A percentile compares a stretch with the other conserved stretches of the same genome.
Conservation (phyloP, 805 yeast genomes). For the Yarrowia osloensis region DNA sequence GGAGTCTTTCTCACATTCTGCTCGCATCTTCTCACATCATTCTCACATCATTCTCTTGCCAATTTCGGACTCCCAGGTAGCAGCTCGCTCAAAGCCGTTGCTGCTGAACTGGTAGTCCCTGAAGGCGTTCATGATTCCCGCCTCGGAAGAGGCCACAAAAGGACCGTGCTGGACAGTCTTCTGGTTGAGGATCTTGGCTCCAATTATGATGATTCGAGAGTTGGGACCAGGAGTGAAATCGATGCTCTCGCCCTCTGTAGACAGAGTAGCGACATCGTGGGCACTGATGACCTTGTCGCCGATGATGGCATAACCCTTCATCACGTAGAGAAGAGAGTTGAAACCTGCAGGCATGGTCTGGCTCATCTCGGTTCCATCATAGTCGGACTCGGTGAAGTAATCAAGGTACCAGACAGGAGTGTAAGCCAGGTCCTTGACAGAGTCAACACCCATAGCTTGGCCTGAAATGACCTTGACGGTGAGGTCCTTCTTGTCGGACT, state of each 20-base stretch:
- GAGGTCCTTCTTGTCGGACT: slow-evolving; percentile 61
- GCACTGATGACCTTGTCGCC: not conserved
- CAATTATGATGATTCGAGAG: slow-evolving; percentile 2
- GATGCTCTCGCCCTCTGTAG: not conserved
- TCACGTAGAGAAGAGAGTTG: not conserved
- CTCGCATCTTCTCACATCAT: no score
- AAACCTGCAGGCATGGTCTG: slow-evolving; percentile 2
- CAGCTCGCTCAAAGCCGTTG: slow-evolving; percentile 43
- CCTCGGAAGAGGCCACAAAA: slow-evolving; percentile 73
- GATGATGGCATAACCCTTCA: slow-evolving; percentile 6
- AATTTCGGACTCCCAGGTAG: slow-evolving; percentile 40
- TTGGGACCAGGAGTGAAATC: slow-evolving; percentile 3
- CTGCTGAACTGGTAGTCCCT: slow-evolving; percentile 60
- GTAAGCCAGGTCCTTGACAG: slow-evolving; percentile 72
- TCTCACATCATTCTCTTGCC: slow-evolving; percentile 36
- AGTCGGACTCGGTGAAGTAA: slow-evolving; percentile 63
- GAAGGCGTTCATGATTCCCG: slow-evolving; percentile 68
- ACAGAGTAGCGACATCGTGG: slow-evolving; percentile 1
- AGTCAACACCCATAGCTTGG: slow-evolving; percentile 68
- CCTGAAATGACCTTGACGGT: slow-evolving; percentile 76
- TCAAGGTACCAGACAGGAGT: slow-evolving; percentile 48
- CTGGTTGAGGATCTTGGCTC: slow-evolving; percentile 1
- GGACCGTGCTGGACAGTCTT: slow-evolving; percentile 84
- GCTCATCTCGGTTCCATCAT: not conserved
- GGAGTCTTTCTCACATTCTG: slow-evolving; percentile 8